Evolutionary conservation across 2,329 filamentous ascomycete species (phyloP), one percentile per base, ranked within the genome.

Genomic region (Leptodontidium sp.): DNA sequence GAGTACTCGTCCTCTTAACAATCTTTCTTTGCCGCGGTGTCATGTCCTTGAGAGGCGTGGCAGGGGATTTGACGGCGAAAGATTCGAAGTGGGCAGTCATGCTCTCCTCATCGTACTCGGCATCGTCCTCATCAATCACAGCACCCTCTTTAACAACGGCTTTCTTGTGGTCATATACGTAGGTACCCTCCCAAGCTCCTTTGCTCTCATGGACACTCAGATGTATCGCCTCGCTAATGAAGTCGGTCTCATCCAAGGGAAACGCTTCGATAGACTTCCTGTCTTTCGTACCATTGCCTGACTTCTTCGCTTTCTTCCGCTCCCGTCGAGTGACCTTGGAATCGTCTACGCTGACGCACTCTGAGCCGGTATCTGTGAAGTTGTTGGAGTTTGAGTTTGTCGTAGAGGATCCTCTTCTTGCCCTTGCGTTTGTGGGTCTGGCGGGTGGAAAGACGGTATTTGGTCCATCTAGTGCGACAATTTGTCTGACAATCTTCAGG

Each of bases 211-310:
- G 70, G 17, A 73, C 52, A 11, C 40, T 67, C 1, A 72, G 47
- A 61, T 78, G 77, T 47, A 78, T 74, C 12, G 76, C 75, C 57
- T 76, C 72, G 59, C 76, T 77, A 38, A 78, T 68, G 21, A 74
- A 73, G 32, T 76, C 73, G 4, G 75, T 21, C 38, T 76, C 74
- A 29, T 76, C 74, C 35, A 66, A 66, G 4, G 73, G 69, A 57
- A 75, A 77, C 1, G 68, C 61, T 52, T 75, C 75, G 12, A 75
- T 38, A 24, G 66, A 67, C 15, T 50, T 64, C 57, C 57, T 67
- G 9, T 68, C 67, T 53, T 69, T 72, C n/a, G 57, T 61, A 2
- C 55, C 63, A 47, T 64, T 68, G 4, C 64, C 68, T 1, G 70
- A 12, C 55, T 77, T 77, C 67, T 74, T 77, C 4, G 66, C 70